phyloP scores from a whole-genome alignment of 768 basidiomycete species.

The Russula griseocarnosa region DNA sequence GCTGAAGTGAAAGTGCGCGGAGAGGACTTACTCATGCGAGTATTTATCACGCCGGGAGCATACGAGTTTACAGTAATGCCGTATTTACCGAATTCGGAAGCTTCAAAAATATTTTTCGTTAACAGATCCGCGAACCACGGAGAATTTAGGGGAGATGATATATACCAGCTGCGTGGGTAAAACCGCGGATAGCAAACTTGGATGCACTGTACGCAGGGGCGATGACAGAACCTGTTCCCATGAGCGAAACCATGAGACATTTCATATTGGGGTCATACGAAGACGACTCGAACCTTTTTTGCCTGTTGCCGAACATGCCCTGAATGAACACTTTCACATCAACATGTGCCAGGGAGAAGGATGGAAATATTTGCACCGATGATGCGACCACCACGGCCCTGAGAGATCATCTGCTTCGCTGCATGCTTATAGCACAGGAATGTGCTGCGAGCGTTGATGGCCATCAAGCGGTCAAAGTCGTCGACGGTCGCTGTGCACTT shows the following conservation, averaged over 20 bases:
- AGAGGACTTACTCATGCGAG: constrained; percentile 26
- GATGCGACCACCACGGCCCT: constrained; percentile 24
- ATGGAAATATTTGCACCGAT: constrained; percentile 2
- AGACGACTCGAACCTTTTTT: constrained; percentile 17
- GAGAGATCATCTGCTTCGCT: constrained; percentile 30
- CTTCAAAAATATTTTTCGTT: constrained; percentile 3
- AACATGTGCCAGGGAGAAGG: background rate
- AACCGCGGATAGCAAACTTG: constrained; percentile 31
- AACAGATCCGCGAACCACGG: background rate
- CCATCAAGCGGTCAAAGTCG: constrained; percentile 8
- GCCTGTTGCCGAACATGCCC: constrained; percentile 16
- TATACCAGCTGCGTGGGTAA: constrained; percentile 29
- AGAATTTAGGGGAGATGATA: no score
- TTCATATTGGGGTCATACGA: background rate
- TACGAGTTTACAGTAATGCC: constrained; percentile 32
- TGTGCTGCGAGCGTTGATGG: constrained; percentile 21
- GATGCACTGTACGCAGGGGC: constrained; percentile 20
- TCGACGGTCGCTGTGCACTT: constrained; percentile 5
- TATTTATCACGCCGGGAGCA: constrained; percentile 28
- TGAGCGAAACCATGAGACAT: background rate
- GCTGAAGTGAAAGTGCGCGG: background rate
- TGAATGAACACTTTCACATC: background rate
- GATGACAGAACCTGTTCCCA: background rate
- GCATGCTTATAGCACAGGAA: constrained; percentile 32
- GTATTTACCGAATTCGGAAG: constrained; percentile 24